Evolutionary conservation across 1,284 basidiomycete species (phyloP), one percentile per base, ranked within the genome.

Genomic region (Tilletia indica): DNA sequence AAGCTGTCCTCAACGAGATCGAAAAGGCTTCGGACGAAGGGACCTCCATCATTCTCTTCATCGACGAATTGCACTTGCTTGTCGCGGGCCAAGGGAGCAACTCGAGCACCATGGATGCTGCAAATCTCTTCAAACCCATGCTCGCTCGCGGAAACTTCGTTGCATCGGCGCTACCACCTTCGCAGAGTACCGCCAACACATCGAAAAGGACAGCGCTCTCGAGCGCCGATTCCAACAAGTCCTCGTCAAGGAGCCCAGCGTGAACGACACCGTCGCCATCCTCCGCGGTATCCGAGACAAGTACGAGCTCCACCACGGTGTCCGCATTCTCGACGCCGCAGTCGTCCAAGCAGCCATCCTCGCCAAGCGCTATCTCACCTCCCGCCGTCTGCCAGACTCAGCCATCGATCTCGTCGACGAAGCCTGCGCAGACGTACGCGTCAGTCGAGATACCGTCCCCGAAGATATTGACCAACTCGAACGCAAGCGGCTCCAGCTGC

Each of bases 401-500:
- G 84, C 85, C 48, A 83, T 84, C 72, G 83, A 84, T 68, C 74
- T 84, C n/a, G 81, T 84, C 49, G 83, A 84, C 72, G 84, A 85
- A 66, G 79, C 81, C 2, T 80, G 78, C 63, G 94, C 93, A 2
- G 83, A 83, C 66, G 81, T 82, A 2, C 71, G 78, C 5, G 82
- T 83, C n/a, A 78, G 77, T 39, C 90, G 93, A 48, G 96, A 98
- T 86, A 98, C 95, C 0, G 90, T 93, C 72, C 96, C 96, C 0
- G 96, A 98, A 86, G 92, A 89, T 2, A 93, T 99, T 80, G 96
- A 99, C 86, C 91, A 91, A 79, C 88, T 99, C n/a, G 93, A 97
- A 84, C 90, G 94, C 45, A 89, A 89, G 72, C 94, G 94, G 85
- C 89, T 99, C 58, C 93, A 97, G 82, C 88, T 99, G 66, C 93